A percentile compares a stretch with the other conserved stretches of the same genome.
These are phyloP conservation scores for Mrakia gelida DNA, from an alignment of 768 basidiomycete species.

Conservation along the genomic window DNA sequence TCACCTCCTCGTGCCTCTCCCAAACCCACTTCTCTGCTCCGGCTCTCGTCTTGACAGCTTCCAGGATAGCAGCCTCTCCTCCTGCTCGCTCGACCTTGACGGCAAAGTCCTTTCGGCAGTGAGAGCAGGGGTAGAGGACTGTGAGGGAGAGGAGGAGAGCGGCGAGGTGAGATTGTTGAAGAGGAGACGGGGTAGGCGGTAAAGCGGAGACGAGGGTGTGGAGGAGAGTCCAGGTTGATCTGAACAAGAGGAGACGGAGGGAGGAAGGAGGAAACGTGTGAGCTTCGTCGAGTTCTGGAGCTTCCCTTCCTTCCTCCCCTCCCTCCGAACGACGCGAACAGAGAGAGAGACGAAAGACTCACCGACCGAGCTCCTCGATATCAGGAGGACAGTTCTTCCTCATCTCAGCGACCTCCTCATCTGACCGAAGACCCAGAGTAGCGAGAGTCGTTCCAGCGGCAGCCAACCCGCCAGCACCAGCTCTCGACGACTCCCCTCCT, in stretches of 20 bases:
- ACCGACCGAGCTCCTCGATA: slow-evolving; percentile 33
- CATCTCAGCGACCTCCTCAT: slow-evolving; percentile 27
- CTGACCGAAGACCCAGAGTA: slow-evolving; percentile 18
- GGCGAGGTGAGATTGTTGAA: slow-evolving; percentile 1
- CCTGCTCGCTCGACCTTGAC: not conserved
- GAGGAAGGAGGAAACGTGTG: not conserved
- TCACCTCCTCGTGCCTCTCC: slow-evolving; percentile 31
- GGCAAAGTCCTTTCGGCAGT: slow-evolving; percentile 23
- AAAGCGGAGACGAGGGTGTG: slow-evolving; percentile 21
- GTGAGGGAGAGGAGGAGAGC: slow-evolving; percentile 19
- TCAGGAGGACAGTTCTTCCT: slow-evolving; percentile 30
- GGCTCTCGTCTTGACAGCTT: slow-evolving; percentile 16
- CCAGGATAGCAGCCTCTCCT: slow-evolving; percentile 1
- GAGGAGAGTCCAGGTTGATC: slow-evolving; percentile 29
- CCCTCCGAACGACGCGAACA: not conserved
- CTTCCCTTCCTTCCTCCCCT: not conserved
- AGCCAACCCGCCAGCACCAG: not conserved
- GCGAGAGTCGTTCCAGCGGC: not conserved
- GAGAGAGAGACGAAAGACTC: too few relatives aligned
- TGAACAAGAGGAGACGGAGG: not conserved
- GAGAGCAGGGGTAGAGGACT: slow-evolving; percentile 26
- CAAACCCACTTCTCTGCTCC: slow-evolving; percentile 23
- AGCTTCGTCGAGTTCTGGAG: not conserved
- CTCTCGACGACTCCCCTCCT: not conserved
- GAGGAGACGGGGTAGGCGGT: not conserved